Conservation (phyloP, 345 rosid species). For the Eutrema yunnanense region DNA sequence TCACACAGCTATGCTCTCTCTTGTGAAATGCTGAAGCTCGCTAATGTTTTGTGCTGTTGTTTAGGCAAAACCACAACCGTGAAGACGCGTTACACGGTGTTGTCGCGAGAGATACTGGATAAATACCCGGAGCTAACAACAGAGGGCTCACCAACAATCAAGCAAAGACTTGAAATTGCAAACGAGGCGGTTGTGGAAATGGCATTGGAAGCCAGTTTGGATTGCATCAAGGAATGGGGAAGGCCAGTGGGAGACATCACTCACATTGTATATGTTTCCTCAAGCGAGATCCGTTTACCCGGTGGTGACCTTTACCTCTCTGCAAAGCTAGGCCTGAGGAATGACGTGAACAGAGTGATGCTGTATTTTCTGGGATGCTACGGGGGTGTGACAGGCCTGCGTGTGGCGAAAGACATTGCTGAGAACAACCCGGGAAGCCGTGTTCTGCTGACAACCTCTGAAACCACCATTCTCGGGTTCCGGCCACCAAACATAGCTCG, state of each 20-base stretch:
- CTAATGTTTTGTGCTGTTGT: slow-evolving; percentile 17
- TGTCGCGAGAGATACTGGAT: slow-evolving; percentile 73
- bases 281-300: slow-evolving; percentile 89
- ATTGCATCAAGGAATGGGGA: slow-evolving; percentile 90
- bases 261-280: slow-evolving; percentile 84
- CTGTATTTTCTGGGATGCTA: slow-evolving; percentile 88
- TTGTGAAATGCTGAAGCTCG: not conserved
- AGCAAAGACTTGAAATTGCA: slow-evolving; percentile 81
- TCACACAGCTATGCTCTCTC: not conserved
- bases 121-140: slow-evolving; percentile 79
- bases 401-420: slow-evolving; percentile 93
- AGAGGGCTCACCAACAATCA: slow-evolving; percentile 76
- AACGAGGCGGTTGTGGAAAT: slow-evolving; percentile 80
- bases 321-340: slow-evolving; percentile 58
- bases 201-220: slow-evolving; percentile 75
- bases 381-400: slow-evolving; percentile 86
- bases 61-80: slow-evolving; percentile 91
- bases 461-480: slow-evolving; percentile 87
- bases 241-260: slow-evolving; percentile 68
- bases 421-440: slow-evolving; percentile 95
- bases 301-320: slow-evolving; percentile 90
- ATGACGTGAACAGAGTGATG: slow-evolving; percentile 73
- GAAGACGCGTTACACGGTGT: slow-evolving; percentile 87
- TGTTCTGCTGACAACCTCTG: slow-evolving; percentile 72
- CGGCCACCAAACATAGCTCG: slow-evolving; percentile 83